Evolutionary conservation across 2,329 filamentous ascomycete species (phyloP), one percentile per base, ranked within the genome.

Genomic region (Pyrenochaeta sp.): DNA sequence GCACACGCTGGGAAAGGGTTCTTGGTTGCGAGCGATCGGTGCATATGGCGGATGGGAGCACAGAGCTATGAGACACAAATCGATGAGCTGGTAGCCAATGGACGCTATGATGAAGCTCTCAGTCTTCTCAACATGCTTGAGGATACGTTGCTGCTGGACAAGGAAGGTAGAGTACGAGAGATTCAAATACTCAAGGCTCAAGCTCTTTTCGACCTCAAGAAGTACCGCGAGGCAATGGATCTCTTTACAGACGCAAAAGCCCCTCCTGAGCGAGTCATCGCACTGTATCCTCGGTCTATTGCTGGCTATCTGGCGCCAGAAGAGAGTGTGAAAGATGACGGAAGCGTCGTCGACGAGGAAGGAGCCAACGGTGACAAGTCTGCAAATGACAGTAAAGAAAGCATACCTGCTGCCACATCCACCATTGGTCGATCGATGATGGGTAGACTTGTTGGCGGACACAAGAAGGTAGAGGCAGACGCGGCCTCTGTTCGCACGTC

Each of bases 1-100:
- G 91, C 94, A 0, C 95, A 99, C 77, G 93, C 92, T 0, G 95
- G 91, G 3, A 99, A 99, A 73, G 94, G 93, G 0, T 99, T 99
- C 66, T 85, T 98, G 54, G 92, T 98, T 45, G 89, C 90, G 17
- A 97, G 94, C 70, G 95, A 98, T 50, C 85, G 95, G 39, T 90
- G 85, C 30, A 90, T 99, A 32, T 99, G 95, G 95, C 90, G 95
- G 65, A 98, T 99, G 95, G 91, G 88, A 59, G 90, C 94, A 3
- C 87, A 93, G 32, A 90, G 93, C 61, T 99, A 99, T 70, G 91
- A 97, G 72, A 87, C 88, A 2, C 95, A 99, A 71, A 87, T 98
- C 18, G 86, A 92, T 54, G 87, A 95, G 61, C 82, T 99, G 21
- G 87, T 96, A 1, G 84, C 87, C 17, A 85, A 84, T 54, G 86